phyloP scores from a whole-genome alignment of 768 basidiomycete genomes.

The Chalciporus sphaerocephalus region DNA sequence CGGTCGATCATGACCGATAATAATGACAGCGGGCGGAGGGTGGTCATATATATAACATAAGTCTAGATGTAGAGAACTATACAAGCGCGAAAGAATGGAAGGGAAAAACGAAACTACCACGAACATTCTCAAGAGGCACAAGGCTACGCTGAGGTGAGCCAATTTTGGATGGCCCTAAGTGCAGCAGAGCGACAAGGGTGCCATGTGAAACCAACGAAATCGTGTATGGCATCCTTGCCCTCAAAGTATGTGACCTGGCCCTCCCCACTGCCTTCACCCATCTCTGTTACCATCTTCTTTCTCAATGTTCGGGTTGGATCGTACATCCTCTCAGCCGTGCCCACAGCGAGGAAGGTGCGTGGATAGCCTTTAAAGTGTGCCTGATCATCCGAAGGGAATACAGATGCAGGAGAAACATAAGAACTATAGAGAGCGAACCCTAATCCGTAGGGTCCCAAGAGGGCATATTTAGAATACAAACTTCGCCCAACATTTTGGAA shows the following conservation, averaged over 20 bases:
- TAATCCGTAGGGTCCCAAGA: slow-evolving; percentile 45
- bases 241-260: slow-evolving; percentile 47
- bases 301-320: slow-evolving; percentile 47
- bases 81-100: neutral
- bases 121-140: neutral
- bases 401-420: slow-evolving; percentile 59
- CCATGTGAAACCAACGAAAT: slow-evolving; percentile 47
- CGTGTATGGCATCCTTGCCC: slow-evolving; percentile 50
- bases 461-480: slow-evolving; percentile 37
- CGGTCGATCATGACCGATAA: too few relatives aligned
- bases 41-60: too few relatives aligned
- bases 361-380: slow-evolving; percentile 55
- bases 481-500: slow-evolving; percentile 8
- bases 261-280: slow-evolving; percentile 33
- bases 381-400: slow-evolving; percentile 29
- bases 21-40: too few relatives aligned
- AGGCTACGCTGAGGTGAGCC: slow-evolving; percentile 25
- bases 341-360: slow-evolving; percentile 53
- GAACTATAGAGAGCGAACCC: slow-evolving; percentile 43
- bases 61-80: neutral
- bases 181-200: slow-evolving; percentile 50
- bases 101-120: neutral
- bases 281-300: slow-evolving; percentile 46
- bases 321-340: slow-evolving; percentile 54
- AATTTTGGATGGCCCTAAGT: slow-evolving; percentile 45